Base-by-base conservation (phyloP, 2,329 filamentous ascomycete genomes). In the Herpotrichia juniperi region DNA sequence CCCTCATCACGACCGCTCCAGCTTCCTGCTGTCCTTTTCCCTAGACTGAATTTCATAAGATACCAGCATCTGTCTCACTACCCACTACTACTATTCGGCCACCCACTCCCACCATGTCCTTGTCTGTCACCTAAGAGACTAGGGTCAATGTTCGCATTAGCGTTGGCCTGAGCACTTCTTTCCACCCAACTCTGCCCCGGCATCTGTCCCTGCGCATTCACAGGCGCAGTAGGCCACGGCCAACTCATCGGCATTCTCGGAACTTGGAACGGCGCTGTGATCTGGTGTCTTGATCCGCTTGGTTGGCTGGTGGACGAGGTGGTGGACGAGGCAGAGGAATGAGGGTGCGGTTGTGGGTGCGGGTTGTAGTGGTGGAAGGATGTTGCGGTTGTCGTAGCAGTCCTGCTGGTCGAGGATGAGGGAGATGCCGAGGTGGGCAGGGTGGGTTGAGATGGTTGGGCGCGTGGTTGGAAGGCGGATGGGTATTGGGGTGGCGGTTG, bases 211-310 rank as follows among this genome's bases (percentile, higher is more conserved):
- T 40, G 37, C 4, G 9, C 37, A 3, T 11, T n/a, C n/a, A 3
- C 19, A 21, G 37, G n/a, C 5, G 7, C 21, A 6, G 37, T 40
- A 3, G 37, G 37, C 37, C 37, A 40, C 14, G 37, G 37, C 37
- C 37, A 40, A 14, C 37, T 40, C 37, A 40, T 40, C 17, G 49
- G 49, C 35, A 51, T 46, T 25, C 43, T 22, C 11, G 49, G 49
- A 14, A 47, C 26, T 26, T 46, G 49, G 28, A 51, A 51, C 2
- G 49, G 49, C 6, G 42, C 49, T 9, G 49, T 51, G n/a, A 51
- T 48, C 9, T 14, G 46, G 21, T 48, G 35, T 30, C 24, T 42
- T n/a, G n/a, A n/a, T n/a, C n/a, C n/a, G 7, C 30, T 19, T 4
- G 31, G 26, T 7, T 7, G 8, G 22, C 37, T 40, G 14, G 37